Conservation (phyloP, 1,284 basidiomycete species). For the Rhodotorula sp. region DNA sequence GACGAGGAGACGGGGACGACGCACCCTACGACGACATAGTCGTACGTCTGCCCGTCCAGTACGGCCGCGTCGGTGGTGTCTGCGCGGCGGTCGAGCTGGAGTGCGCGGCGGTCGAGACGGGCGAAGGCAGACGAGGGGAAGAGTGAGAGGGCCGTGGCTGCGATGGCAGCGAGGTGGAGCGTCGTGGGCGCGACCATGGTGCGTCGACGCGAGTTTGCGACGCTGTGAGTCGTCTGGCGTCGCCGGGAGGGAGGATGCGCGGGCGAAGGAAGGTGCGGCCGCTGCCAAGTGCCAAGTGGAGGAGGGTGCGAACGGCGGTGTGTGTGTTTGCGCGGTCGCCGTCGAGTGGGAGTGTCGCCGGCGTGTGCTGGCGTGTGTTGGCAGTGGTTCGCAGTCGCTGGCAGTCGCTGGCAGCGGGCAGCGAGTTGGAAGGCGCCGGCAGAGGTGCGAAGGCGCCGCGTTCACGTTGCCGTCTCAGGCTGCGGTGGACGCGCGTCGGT, state of each 20-base stretch:
- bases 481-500: no score
- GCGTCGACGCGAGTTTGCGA: not conserved
- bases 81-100: conserved; percentile 8
- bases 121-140: not conserved
- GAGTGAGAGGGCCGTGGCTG: not conserved
- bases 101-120: not conserved
- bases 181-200: not conserved
- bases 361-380: no score
- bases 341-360: no score
- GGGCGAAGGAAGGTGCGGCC: not conserved
- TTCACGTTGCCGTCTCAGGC: no score
- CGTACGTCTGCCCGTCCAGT: conserved; percentile 24
- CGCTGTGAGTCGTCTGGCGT: not conserved
- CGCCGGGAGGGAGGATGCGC: not conserved
- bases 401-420: not conserved
- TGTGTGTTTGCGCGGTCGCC: no score
- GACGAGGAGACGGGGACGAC: not conserved
- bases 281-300: no score
- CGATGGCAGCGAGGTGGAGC: not conserved
- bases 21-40: conserved; percentile 39
- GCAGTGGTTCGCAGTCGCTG: not conserved
- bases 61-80: conserved; percentile 17
- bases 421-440: not conserved
- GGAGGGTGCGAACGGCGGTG: no score
- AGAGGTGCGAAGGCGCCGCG: not conserved